phyloP scores from a whole-genome alignment of 2,329 filamentous ascomycete genomes.

The Mycosphaerella sp. region DNA sequence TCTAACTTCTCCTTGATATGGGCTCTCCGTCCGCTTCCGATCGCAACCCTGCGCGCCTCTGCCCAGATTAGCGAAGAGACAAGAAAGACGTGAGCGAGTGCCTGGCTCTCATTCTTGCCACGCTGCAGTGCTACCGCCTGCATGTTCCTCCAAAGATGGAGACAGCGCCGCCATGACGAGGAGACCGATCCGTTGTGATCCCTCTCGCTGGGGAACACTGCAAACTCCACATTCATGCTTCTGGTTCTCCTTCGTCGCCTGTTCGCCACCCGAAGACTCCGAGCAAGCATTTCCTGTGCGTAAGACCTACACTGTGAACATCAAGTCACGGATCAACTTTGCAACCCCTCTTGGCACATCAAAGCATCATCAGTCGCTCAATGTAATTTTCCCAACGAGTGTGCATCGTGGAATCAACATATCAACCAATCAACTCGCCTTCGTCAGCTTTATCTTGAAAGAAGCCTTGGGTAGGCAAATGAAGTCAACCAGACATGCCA shows the following conservation, averaged over 20 bases:
- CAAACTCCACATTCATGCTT: neutral
- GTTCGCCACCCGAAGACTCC: neutral
- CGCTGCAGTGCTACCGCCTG: too few species aligned
- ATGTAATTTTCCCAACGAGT: neutral
- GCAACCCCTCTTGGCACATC: neutral
- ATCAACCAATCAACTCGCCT: neutral
- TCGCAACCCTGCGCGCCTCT: neutral
- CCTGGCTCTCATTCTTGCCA: neutral
- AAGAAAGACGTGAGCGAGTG: neutral
- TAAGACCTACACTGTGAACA: neutral
- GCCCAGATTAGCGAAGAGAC: too few species aligned
- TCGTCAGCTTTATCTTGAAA: slow-evolving; percentile 1
- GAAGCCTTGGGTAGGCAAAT: slow-evolving; percentile 1
- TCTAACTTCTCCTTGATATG: neutral
- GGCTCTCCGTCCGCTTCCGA: neutral
- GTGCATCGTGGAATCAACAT: neutral
- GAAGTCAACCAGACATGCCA: neutral
- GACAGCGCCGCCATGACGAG: too few species aligned
- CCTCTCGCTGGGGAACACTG: neutral
- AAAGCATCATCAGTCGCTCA: neutral
- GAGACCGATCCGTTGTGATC: neutral
- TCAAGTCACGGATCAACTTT: neutral
- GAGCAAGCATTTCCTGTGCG: neutral
- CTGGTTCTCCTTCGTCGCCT: neutral
- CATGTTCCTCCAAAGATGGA: too few species aligned